These are phyloP conservation scores for Nakazawaea laoshanensis DNA, from an alignment of 805 yeast genomes.

Conservation along the genomic window DNA sequence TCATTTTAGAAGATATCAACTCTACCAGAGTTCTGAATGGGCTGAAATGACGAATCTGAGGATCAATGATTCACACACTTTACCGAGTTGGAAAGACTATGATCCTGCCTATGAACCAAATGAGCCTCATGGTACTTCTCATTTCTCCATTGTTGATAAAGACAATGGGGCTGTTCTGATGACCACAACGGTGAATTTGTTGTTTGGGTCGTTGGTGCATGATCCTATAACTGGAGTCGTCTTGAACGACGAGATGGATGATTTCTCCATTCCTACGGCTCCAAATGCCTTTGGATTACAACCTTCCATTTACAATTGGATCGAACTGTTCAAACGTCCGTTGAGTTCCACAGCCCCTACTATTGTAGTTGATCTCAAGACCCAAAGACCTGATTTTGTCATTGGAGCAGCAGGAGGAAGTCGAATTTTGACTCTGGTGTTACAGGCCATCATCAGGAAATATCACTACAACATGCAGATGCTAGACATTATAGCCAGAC, in stretches of 20 bases:
- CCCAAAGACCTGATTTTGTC: conserved; percentile 48
- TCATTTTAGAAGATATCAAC: conserved; percentile 28
- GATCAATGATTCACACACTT: conserved; percentile 51
- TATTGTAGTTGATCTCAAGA: conserved; percentile 37
- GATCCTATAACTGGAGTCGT: conserved; percentile 79
- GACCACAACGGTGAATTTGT: conserved; percentile 81
- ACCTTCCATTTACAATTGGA: conserved; percentile 75
- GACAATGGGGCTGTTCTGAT: conserved; percentile 72
- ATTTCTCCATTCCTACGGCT: conserved; percentile 66
- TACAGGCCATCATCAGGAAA: conserved; percentile 68
- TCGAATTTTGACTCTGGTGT: conserved; percentile 71
- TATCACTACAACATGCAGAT: conserved; percentile 52
- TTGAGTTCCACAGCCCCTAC: conserved; percentile 78
- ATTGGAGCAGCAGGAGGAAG: conserved; percentile 96
- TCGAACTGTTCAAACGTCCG: conserved; percentile 74
- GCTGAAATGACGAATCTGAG: conserved; percentile 35
- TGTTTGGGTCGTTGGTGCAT: conserved; percentile 77
- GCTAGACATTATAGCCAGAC: conserved; percentile 65
- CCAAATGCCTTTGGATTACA: conserved; percentile 72
- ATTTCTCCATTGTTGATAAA: conserved; percentile 70
- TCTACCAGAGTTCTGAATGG: conserved; percentile 50
- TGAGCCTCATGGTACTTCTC: conserved; percentile 89
- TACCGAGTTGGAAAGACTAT: conserved; percentile 60
- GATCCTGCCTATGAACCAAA: conserved; percentile 69
- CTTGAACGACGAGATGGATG: conserved; percentile 91